Percentiles rank a stretch among this genome's conserved stretches.
Evolutionary conservation across 257 asterid genomes (phyloP).

Genomic region (Avicennia marina): DNA sequence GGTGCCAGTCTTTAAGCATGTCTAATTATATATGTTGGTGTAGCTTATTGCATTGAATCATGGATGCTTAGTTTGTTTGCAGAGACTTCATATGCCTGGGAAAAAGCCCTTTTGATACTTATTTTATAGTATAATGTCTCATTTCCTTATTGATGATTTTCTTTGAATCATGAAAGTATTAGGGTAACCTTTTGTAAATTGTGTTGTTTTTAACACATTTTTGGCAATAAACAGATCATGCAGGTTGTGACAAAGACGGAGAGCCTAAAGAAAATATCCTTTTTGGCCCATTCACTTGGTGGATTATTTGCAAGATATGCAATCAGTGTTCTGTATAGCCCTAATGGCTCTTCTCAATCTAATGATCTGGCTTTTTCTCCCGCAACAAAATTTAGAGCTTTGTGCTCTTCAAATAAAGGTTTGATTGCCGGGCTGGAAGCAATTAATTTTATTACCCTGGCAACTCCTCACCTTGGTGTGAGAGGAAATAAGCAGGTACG

Average conservation of each 20-base stretch:
- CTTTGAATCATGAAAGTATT: too few relatives aligned
- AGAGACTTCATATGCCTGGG: too few relatives aligned
- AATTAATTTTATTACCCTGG: slow-evolving; percentile 80
- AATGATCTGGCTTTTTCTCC: slow-evolving; percentile 28
- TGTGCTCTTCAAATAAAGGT: slow-evolving; percentile 44
- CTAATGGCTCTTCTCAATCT: slow-evolving; percentile 24
- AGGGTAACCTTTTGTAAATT: neutral
- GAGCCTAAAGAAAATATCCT: slow-evolving; percentile 74
- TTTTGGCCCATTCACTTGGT: slow-evolving; percentile 96
- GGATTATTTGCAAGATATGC: slow-evolving; percentile 93
- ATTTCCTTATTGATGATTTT: neutral
- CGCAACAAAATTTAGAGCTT: slow-evolving; percentile 20
- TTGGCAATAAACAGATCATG: slow-evolving; percentile 46
- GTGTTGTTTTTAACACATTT: neutral
- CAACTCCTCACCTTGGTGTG: slow-evolving; percentile 97
- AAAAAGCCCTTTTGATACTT: too few relatives aligned
- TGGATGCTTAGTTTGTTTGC: neutral
- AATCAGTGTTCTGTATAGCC: slow-evolving; percentile 50
- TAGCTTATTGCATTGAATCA: slow-evolving; percentile 4
- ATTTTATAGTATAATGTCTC: too few relatives aligned
- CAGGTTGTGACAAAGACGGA: slow-evolving; percentile 56
- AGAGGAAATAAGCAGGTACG: slow-evolving; percentile 90
- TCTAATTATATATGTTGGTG: slow-evolving; percentile 13
- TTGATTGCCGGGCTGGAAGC: slow-evolving; percentile 90
- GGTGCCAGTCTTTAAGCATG: slow-evolving; percentile 7